phyloP scores from a whole-genome alignment of 306 rosid species.

The Castanea crenata region DNA sequence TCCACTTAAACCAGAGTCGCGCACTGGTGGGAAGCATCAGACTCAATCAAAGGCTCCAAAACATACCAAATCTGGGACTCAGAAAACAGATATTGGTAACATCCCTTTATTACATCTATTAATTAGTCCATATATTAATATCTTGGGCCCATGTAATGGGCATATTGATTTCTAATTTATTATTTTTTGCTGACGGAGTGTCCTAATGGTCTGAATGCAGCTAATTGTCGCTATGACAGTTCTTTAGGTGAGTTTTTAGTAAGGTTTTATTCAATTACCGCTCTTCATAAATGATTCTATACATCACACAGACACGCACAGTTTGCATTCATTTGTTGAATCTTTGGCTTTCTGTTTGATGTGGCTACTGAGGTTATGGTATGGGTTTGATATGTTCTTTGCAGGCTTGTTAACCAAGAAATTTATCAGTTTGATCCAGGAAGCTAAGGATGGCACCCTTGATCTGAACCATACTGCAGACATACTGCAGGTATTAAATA shows the following conservation, averaged over 20 bases:
- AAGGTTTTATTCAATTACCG: neutral
- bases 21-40: slow-evolving; percentile 27
- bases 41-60: slow-evolving; percentile 43
- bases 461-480: slow-evolving; percentile 73
- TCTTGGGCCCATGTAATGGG: neutral
- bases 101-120: slow-evolving; percentile 6
- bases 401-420: slow-evolving; percentile 87
- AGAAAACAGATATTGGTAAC: slow-evolving; percentile 35
- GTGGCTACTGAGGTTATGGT: slow-evolving; percentile 12
- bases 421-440: slow-evolving; percentile 57
- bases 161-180: slow-evolving; percentile 3
- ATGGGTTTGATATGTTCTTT: slow-evolving; percentile 15
- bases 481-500: slow-evolving; percentile 53
- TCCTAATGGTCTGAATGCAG: slow-evolving; percentile 30
- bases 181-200: slow-evolving; percentile 33
- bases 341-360: slow-evolving; percentile 10
- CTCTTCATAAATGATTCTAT: neutral
- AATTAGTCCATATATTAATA: slow-evolving; percentile 2
- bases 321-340: neutral
- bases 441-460: slow-evolving; percentile 66
- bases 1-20: slow-evolving; percentile 25
- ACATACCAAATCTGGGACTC: slow-evolving; percentile 40
- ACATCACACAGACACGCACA: neutral
- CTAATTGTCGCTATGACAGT: slow-evolving; percentile 62
- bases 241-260: slow-evolving; percentile 64